phyloP scores from a whole-genome alignment of 495 filamentous ascomycete species.

The Penicillium verhagenii region DNA sequence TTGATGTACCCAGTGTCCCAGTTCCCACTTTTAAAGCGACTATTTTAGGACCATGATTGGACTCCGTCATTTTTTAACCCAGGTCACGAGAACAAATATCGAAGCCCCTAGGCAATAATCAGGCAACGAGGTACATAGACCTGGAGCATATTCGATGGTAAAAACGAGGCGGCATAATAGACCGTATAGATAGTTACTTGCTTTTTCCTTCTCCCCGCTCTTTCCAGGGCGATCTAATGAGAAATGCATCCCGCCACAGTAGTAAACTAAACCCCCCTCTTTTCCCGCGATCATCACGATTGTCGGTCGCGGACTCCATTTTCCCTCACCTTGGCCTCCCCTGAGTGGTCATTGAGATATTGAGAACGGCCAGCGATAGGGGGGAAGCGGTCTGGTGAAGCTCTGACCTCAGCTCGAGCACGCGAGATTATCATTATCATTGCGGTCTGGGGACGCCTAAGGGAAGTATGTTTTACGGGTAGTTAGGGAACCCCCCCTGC shows the following conservation, averaged over 20 bases:
- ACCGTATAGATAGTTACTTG: too few species aligned
- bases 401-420: constrained; percentile 16
- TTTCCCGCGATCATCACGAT: constrained; percentile 23
- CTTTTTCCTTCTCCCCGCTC: too few species aligned
- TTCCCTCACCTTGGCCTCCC: not conserved
- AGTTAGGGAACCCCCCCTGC: not conserved
- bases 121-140: not conserved
- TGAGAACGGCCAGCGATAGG: not conserved
- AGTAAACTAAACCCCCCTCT: constrained; percentile 2
- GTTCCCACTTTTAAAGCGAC: not conserved
- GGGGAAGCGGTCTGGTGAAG: constrained; percentile 13
- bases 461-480: not conserved
- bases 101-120: not conserved
- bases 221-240: not conserved
- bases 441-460: not conserved
- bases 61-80: not conserved
- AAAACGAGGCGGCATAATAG: too few species aligned
- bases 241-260: not conserved
- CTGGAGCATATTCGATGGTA: too few species aligned
- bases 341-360: constrained; percentile 7
- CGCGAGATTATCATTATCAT: constrained; percentile 12
- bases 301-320: constrained; percentile 7
- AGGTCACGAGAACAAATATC: constrained; percentile 2
- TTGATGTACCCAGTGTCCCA: not conserved
- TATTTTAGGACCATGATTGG: constrained; percentile 5